Base-by-base conservation (phyloP, 306 rosid species). In the Erythrophleum fordii region DNA sequence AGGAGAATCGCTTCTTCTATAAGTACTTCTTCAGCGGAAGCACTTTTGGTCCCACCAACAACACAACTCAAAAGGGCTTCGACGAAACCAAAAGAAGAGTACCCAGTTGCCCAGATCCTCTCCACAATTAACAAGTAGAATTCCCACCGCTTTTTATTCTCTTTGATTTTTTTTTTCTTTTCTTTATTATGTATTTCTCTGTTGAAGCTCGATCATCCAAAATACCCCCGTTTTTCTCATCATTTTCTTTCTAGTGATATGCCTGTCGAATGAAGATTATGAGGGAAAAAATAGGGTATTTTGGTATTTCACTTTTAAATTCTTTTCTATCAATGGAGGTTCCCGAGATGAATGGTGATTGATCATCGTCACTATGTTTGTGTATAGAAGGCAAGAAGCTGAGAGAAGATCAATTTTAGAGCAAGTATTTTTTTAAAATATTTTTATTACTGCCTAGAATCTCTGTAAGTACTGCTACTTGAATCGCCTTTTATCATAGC, bases 91-190 rank as follows among this genome's bases (percentile, higher is more conserved):
- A 95, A 85, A 84, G 99, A 87, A 86, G 76, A 82, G 92, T 95
- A 18, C 97, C 99, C 79, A 95, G 93, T 72, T 95, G 98, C 86
- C 99, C 99, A 82, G 99, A 95, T 95, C 95, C 97, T 88, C 98
- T 95, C 80, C 99, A 95, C 85, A 95, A 95, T 92, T 88, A 86
- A 88, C 85, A 73, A 80, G 84, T 84, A 70, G 72, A 69, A 48
- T 81, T 80, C 71, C 61, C 37, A 44, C 8, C 42, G 2, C 69
- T 31, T 62, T 22, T 11, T 9, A 26, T 72, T 71, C 28, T 20
- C 68, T 59, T 66, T 5, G 35, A 58, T 79, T 73, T 52, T 20
- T 66, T 11, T n/a, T 29, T 26, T 73, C 45, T 20, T 66, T 11
- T n/a, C 25, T 26, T 46, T 34, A 7, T 8, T 14, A 41, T 59